Conservation (phyloP, 331 rosid genomes). For the Spiraea crenata region DNA sequence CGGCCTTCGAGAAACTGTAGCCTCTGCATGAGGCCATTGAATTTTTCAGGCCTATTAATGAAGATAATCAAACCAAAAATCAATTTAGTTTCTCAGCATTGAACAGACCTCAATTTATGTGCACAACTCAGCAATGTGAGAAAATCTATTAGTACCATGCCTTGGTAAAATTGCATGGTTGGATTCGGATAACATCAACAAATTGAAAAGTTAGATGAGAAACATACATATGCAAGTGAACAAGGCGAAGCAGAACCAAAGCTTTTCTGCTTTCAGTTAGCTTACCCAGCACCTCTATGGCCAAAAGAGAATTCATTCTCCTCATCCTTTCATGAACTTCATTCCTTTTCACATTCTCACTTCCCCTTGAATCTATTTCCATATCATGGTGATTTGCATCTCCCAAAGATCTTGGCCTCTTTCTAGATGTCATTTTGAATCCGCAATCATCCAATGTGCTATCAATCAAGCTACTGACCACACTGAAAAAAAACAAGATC, state of each 20-base stretch:
- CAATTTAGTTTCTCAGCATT: conserved; percentile 4
- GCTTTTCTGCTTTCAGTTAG: conserved; percentile 63
- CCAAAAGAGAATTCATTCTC: conserved; percentile 50
- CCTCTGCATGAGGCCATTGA: conserved; percentile 66
- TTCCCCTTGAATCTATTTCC: conserved; percentile 45
- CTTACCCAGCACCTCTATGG: conserved; percentile 64
- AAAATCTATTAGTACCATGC: background rate
- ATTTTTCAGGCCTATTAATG: conserved; percentile 59
- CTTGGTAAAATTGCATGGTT: background rate
- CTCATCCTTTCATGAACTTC: conserved; percentile 44
- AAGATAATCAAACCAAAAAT: conserved; percentile 15
- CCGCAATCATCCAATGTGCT: conserved; percentile 60
- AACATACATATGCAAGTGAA: conserved; percentile 63
- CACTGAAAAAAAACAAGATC: conserved; percentile 53
- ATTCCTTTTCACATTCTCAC: conserved; percentile 22
- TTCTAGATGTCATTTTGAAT: conserved; percentile 30
- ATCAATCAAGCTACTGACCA: conserved; percentile 50
- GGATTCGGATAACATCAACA: background rate
- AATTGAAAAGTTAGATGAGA: conserved; percentile 14
- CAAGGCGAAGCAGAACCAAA: conserved; percentile 58
- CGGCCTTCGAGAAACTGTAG: conserved; percentile 53
- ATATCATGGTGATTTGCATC: conserved; percentile 22
- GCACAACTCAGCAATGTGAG: background rate
- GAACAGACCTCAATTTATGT: background rate
- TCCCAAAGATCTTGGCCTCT: conserved; percentile 36